Evolutionary conservation across 2,329 filamentous ascomycete genomes (phyloP), one percentile per base, ranked within the genome.

Genomic region (Colletotrichum gigasporum): DNA sequence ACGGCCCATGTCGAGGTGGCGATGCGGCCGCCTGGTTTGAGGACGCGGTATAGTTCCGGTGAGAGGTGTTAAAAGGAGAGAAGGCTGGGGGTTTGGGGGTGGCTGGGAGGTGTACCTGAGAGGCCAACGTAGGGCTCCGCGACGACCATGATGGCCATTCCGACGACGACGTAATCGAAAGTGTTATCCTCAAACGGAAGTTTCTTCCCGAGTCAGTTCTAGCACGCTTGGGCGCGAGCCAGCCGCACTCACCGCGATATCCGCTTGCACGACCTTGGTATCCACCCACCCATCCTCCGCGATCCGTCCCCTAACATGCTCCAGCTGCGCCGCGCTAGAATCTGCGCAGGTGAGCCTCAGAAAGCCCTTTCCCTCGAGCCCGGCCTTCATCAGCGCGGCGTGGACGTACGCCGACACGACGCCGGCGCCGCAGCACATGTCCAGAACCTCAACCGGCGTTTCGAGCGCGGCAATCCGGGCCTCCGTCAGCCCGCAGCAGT

Each of bases 391-490:
- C 10, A 59, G 22, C 37, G 26, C 44, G 3, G 26, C 47, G 1
- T 59, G 56, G 4, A 59, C 44, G 35, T 44, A 28, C 1, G 56
- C 45, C 1, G 56, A 26, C 1, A 59, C 56, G 9, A 59, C 56
- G 3, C 56, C 56, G 6, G 56, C 47, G 11, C 56, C 56, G 28
- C 56, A 59, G 7, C 56, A 59, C 56, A 59, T 53, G 22, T 59
- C 56, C 9, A 59, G 30, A 2, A 59, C 56, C 11, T 53, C 47
- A n/a, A 59, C 12, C 3, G 56, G 45, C 8, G 35, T 26, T 4
- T 34, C 5, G 32, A 53, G 28, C n/a, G 47, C 32, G 14, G 56
- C 45, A 10, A 59, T 34, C 12, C 28, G 26, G 2, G 44, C 4
- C 3, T 39, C 47, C 1, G 47, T 45, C 35, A 59, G 11, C 2